Evolutionary conservation across 306 rosid species (phyloP).

Genomic region (Benincasa hispida): DNA sequence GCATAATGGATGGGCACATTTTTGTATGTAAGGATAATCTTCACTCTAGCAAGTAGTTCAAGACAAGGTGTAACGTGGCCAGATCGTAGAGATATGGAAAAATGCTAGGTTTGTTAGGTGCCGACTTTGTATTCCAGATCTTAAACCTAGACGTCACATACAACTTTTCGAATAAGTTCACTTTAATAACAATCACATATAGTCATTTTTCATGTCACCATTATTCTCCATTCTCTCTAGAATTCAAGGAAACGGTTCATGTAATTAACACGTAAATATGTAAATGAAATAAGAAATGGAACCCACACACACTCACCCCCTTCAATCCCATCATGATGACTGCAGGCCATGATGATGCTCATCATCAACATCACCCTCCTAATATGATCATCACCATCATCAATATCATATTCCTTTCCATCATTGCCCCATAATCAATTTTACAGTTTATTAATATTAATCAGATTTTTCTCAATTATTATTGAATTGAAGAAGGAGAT

Average conservation of each 20-base stretch:
- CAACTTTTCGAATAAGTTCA: background rate
- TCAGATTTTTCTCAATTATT: too few relatives aligned
- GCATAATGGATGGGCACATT: too few relatives aligned
- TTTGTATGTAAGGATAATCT: too few relatives aligned
- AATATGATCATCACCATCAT: background rate
- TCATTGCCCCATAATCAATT: constrained; percentile 1
- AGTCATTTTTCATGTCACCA: background rate
- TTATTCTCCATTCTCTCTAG: background rate
- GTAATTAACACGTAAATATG: background rate
- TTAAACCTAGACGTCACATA: too few relatives aligned
- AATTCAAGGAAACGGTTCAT: too few relatives aligned
- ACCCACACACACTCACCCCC: background rate
- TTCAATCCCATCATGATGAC: constrained; percentile 1
- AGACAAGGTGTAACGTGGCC: too few relatives aligned
- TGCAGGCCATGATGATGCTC: constrained; percentile 8
- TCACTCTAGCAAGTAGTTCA: too few relatives aligned
- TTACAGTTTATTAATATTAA: background rate
- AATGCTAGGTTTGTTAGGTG: too few relatives aligned
- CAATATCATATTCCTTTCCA: background rate
- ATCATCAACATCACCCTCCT: background rate
- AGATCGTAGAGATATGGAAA: too few relatives aligned
- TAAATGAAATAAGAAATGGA: background rate
- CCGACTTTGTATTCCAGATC: too few relatives aligned
- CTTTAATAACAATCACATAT: background rate
- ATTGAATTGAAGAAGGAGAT: background rate